phyloP scores from a whole-genome alignment of 116 monocot genomes.

The Iris pallida region DNA sequence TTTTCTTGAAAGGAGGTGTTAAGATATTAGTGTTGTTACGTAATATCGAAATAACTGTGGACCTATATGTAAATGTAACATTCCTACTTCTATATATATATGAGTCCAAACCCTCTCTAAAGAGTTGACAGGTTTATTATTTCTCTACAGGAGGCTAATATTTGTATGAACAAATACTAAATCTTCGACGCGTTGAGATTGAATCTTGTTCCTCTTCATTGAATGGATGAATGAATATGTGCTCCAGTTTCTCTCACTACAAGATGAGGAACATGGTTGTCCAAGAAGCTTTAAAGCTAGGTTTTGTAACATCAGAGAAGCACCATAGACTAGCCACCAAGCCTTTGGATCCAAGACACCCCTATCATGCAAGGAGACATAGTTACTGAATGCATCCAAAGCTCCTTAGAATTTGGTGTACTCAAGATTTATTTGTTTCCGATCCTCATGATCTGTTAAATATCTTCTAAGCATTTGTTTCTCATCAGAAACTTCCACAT shows the following conservation, averaged over 20 bases:
- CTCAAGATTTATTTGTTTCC: neutral
- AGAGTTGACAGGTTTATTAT: too few relatives aligned
- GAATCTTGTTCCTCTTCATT: neutral
- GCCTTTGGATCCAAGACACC: neutral
- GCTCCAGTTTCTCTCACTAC: slow-evolving; percentile 15
- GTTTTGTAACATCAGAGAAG: slow-evolving; percentile 2
- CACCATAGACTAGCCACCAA: slow-evolving; percentile 9
- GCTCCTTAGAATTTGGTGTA: slow-evolving; percentile 1
- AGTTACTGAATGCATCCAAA: neutral
- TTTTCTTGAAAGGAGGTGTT: neutral
- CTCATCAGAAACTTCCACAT: neutral
- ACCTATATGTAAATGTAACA: too few relatives aligned
- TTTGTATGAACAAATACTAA: neutral
- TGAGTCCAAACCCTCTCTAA: too few relatives aligned
- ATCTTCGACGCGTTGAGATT: neutral
- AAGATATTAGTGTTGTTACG: too few relatives aligned
- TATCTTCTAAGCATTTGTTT: slow-evolving; percentile 9
- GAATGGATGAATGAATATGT: neutral
- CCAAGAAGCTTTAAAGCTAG: slow-evolving; percentile 12
- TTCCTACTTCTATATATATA: too few relatives aligned
- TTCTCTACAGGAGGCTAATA: too few relatives aligned
- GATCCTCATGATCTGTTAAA: slow-evolving; percentile 4
- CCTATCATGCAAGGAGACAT: slow-evolving; percentile 3
- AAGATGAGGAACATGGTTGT: slow-evolving; percentile 2
- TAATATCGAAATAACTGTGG: too few relatives aligned